Conservation (phyloP, 805 yeast species). For the Kodamaea jinghongensis region DNA sequence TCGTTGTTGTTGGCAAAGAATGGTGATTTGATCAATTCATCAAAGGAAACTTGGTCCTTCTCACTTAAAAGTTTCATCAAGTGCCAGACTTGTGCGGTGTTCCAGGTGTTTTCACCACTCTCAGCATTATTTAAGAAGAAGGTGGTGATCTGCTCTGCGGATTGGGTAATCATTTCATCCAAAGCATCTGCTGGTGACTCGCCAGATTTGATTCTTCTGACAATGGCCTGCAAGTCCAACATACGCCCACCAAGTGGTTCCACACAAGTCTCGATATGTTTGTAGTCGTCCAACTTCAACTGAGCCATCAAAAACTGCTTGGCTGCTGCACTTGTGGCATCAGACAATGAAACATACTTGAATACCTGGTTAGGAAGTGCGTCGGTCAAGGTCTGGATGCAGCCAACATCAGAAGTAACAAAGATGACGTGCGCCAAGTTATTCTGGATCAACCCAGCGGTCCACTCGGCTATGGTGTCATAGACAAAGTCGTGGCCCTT, state of each 20-base stretch:
- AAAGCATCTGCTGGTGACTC: slow-evolving; percentile 78
- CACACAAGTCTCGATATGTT: slow-evolving; percentile 52
- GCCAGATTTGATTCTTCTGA: slow-evolving; percentile 83
- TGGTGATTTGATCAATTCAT: slow-evolving; percentile 54
- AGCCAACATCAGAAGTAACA: slow-evolving; percentile 81
- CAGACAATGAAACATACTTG: slow-evolving; percentile 69
- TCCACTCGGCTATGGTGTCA: slow-evolving; percentile 83
- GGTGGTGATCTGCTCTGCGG: slow-evolving; percentile 85
- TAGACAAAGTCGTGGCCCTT: slow-evolving; percentile 62
- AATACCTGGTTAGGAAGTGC: slow-evolving; percentile 87
- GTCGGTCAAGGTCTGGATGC: slow-evolving; percentile 61
- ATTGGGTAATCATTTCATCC: slow-evolving; percentile 74
- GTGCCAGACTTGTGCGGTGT: slow-evolving; percentile 85
- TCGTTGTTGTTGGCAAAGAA: slow-evolving; percentile 56
- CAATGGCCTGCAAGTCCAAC: slow-evolving; percentile 88
- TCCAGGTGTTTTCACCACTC: slow-evolving; percentile 48
- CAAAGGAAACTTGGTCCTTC: slow-evolving; percentile 44
- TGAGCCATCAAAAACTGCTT: slow-evolving; percentile 64
- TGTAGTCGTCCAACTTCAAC: slow-evolving; percentile 32
- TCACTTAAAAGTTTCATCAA: slow-evolving; percentile 63
- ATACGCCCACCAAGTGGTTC: slow-evolving; percentile 91
- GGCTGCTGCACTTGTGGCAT: slow-evolving; percentile 74
- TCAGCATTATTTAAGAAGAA: slow-evolving; percentile 49
- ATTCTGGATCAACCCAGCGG: slow-evolving; percentile 68
- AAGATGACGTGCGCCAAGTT: slow-evolving; percentile 88